These are phyloP conservation scores for Fraxinus baroniana DNA, from an alignment of 305 asterid genomes.

Conservation along the genomic window DNA sequence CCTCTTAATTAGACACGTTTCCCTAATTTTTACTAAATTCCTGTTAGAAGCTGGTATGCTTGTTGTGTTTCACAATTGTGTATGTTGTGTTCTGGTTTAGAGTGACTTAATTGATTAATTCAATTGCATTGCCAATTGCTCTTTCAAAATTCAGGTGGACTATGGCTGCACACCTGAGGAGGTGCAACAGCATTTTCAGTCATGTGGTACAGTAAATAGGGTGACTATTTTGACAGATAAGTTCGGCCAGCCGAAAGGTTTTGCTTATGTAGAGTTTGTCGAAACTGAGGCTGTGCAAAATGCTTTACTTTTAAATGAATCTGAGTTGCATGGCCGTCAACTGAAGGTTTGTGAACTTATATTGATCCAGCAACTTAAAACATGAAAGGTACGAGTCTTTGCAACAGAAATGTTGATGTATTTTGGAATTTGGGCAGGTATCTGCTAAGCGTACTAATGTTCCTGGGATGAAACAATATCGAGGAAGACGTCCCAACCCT, in stretches of 20 bases:
- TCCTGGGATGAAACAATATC: slow-evolving; percentile 54
- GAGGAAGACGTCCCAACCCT: slow-evolving; percentile 49
- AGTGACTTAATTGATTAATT: neutral
- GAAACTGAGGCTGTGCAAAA: slow-evolving; percentile 49
- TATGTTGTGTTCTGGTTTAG: neutral
- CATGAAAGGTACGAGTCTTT: neutral
- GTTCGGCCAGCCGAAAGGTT: slow-evolving; percentile 49
- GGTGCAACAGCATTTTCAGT: slow-evolving; percentile 48
- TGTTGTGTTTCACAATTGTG: neutral
- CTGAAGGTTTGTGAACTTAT: slow-evolving; percentile 37
- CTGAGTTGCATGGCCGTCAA: slow-evolving; percentile 51
- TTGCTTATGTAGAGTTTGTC: slow-evolving; percentile 47
- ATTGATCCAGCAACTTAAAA: neutral
- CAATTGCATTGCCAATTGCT: neutral
- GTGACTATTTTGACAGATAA: slow-evolving; percentile 48
- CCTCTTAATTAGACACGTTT: neutral
- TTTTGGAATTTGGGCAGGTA: slow-evolving; percentile 35
- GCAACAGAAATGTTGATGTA: neutral
- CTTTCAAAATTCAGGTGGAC: slow-evolving; percentile 41
- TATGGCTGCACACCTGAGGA: slow-evolving; percentile 53
- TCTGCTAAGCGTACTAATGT: slow-evolving; percentile 61
- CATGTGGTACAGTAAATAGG: slow-evolving; percentile 49
- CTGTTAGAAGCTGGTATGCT: neutral
- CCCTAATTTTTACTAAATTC: neutral
- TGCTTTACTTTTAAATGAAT: slow-evolving; percentile 36